Percentiles rank a stretch among this genome's conserved stretches.
Conservation (phyloP, 805 yeast species). For the Lachancea sp. region DNA sequence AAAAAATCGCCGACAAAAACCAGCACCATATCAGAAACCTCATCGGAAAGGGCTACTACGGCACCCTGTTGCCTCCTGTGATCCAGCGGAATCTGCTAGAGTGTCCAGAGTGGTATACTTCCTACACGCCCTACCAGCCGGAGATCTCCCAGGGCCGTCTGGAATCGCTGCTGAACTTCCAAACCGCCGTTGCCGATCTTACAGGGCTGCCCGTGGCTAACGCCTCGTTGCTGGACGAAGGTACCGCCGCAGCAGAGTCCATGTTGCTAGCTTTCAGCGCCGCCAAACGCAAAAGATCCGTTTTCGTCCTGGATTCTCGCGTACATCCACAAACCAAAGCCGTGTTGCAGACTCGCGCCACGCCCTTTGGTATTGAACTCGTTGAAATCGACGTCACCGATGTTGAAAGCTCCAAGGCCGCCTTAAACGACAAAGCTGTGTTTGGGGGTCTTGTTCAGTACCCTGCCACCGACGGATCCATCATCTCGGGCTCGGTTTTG, state of each 20-base stretch:
- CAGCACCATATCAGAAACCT: slow-evolving; percentile 57
- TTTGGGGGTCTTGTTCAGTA: slow-evolving; percentile 88
- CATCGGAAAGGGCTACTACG: slow-evolving; percentile 93
- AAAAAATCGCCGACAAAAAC: slow-evolving; percentile 68
- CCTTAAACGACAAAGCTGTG: slow-evolving; percentile 37
- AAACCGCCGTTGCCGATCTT: slow-evolving; percentile 82
- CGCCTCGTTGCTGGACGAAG: slow-evolving; percentile 92
- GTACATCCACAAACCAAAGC: slow-evolving; percentile 82
- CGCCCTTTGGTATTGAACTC: slow-evolving; percentile 61
- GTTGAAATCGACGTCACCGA: slow-evolving; percentile 48
- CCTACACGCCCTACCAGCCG: slow-evolving; percentile 97
- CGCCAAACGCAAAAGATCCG: slow-evolving; percentile 56
- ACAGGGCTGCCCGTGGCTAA: slow-evolving; percentile 95
- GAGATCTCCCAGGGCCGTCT: slow-evolving; percentile 96
- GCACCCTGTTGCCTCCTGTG: slow-evolving; percentile 84
- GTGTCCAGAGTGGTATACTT: slow-evolving; percentile 97
- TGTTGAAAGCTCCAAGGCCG: slow-evolving; percentile 33
- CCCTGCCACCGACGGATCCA: slow-evolving; percentile 79
- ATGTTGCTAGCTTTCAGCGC: slow-evolving; percentile 75
- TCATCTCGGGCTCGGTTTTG: slow-evolving; percentile 45
- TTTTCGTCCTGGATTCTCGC: slow-evolving; percentile 66
- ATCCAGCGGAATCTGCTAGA: slow-evolving; percentile 89
- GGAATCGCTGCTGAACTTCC: slow-evolving; percentile 84
- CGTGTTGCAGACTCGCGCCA: slow-evolving; percentile 75
- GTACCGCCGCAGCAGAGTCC: slow-evolving; percentile 96